Percentiles rank a stretch among this genome's conserved stretches.
Evolutionary conservation across 352 stramenopile genomes (phyloP).

Genomic region (Elongisporangium anandrum): DNA sequence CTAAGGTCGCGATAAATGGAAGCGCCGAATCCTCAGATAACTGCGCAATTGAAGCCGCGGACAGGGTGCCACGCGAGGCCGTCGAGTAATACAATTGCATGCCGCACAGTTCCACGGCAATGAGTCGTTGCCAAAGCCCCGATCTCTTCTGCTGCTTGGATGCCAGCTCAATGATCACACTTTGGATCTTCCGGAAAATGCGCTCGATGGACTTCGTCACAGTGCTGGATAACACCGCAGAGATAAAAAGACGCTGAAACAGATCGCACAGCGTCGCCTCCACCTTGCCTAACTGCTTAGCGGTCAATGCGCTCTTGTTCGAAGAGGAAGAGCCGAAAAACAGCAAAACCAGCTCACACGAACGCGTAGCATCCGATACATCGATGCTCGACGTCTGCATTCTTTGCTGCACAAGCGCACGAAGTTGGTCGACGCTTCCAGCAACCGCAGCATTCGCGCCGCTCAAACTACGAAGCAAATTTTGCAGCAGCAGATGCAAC

Average conservation of each 20-base stretch:
- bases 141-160: not conserved
- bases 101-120: constrained; percentile 26
- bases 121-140: constrained; percentile 18
- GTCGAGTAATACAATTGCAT: constrained; percentile 12
- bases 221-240: constrained; percentile 14
- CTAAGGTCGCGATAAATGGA: not conserved
- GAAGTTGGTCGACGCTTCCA: not conserved
- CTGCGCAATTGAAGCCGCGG: not conserved
- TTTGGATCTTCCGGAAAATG: constrained; percentile 35
- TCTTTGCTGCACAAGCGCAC: constrained; percentile 11
- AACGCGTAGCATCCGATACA: constrained; percentile 18
- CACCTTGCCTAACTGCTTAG: constrained; percentile 1
- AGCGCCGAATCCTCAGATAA: not conserved
- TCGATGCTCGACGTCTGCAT: constrained; percentile 6
- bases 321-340: constrained; percentile 16
- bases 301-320: not conserved
- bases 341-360: constrained; percentile 52
- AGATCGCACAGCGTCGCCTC: constrained; percentile 25
- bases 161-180: constrained; percentile 4
- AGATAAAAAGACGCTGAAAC: constrained; percentile 26
- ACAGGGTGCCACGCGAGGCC: not conserved
- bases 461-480: constrained; percentile 4
- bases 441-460: not conserved
- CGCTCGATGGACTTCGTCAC: constrained; percentile 13
- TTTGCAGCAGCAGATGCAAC: constrained; percentile 12